Conservation (phyloP, 2,329 filamentous ascomycete genomes). For the Aspergillus japonicus region DNA sequence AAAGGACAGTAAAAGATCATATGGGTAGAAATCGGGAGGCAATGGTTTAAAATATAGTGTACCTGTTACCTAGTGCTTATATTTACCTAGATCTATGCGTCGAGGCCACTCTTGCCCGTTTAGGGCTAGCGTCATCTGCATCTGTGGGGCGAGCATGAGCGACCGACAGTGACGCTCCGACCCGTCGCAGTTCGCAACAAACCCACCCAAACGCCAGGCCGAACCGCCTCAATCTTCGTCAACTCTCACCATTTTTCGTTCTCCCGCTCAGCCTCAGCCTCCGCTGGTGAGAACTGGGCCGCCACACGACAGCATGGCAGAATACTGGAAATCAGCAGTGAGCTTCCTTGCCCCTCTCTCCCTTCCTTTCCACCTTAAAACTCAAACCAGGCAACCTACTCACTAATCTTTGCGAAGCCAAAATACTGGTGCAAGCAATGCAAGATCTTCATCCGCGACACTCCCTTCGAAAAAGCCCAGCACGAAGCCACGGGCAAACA, state of each 20-base stretch:
- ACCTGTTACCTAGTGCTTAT: too few relatives aligned
- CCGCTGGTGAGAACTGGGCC: too few relatives aligned
- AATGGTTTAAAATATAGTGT: too few relatives aligned
- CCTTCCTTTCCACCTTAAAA: background rate
- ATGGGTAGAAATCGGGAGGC: too few relatives aligned
- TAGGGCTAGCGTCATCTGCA: background rate
- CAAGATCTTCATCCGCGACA: constrained; percentile 85
- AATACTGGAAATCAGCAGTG: constrained; percentile 96
- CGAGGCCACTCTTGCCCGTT: background rate
- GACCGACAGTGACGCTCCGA: background rate
- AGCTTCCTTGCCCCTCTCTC: constrained; percentile 20
- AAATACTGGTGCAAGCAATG: constrained; percentile 99
- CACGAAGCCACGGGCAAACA: constrained; percentile 86
- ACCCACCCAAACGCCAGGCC: background rate
- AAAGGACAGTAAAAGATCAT: too few relatives aligned
- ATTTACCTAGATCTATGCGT: background rate
- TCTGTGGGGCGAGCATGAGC: background rate
- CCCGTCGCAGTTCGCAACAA: background rate
- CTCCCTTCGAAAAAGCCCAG: constrained; percentile 81
- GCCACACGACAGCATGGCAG: constrained; percentile 64
- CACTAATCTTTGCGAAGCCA: constrained; percentile 48
- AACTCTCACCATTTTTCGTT: background rate
- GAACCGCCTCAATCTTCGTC: background rate
- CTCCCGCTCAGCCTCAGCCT: background rate
- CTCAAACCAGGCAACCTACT: background rate